Conservation (phyloP, 257 asterid genomes). For the Ajuga chamaepitys region DNA sequence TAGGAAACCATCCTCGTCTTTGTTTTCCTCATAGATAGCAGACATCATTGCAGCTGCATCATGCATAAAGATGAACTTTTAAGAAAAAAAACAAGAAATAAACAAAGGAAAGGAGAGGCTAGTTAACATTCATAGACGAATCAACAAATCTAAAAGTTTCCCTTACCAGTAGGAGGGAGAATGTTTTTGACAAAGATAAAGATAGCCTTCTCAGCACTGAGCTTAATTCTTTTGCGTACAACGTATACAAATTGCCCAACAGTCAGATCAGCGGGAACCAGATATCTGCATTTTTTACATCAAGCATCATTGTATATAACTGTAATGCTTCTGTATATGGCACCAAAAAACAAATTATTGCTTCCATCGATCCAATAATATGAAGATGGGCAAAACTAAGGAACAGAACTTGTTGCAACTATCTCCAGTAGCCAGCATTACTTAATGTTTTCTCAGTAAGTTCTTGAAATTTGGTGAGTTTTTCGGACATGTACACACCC, state of each 20-base stretch:
- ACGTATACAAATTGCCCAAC: conserved; percentile 98
- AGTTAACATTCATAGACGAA: neutral
- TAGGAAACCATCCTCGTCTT: conserved; percentile 74
- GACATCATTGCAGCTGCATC: conserved; percentile 75
- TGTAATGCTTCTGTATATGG: neutral
- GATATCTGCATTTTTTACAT: conserved; percentile 49
- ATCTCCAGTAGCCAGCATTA: neutral
- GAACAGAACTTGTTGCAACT: neutral
- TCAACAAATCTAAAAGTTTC: neutral
- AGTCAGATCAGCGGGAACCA: conserved; percentile 96
- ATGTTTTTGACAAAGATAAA: conserved; percentile 91
- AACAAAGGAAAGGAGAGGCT: no score
- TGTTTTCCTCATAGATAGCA: conserved; percentile 61
- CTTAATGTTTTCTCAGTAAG: neutral
- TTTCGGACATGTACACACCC: neutral
- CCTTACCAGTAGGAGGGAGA: conserved; percentile 94
- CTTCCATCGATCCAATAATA: neutral
- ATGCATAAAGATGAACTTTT: neutral
- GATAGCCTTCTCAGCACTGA: conserved; percentile 96
- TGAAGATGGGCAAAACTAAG: neutral
- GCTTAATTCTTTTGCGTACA: conserved; percentile 97
- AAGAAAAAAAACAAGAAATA: neutral
- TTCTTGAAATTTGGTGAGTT: neutral
- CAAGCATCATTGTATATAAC: neutral
- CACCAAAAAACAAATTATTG: neutral